These are phyloP conservation scores for Trichoderma asperelloides DNA, from an alignment of 495 filamentous ascomycete species.

Conservation along the genomic window DNA sequence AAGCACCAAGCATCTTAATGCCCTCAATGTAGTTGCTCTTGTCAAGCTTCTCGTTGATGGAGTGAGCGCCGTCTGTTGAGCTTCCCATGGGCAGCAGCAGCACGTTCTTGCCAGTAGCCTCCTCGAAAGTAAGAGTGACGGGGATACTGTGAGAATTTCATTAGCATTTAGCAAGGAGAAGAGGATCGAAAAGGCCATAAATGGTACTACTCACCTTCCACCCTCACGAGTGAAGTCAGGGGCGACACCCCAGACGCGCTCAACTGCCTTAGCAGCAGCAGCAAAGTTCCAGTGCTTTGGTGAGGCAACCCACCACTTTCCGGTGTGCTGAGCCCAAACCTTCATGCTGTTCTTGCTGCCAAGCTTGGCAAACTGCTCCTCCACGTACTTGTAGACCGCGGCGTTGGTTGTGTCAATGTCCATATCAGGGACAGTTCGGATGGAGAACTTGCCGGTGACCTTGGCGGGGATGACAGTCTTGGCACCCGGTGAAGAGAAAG, in stretches of 20 bases:
- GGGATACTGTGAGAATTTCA: constrained; percentile 59
- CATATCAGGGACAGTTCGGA: constrained; percentile 97
- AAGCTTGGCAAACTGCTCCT: constrained; percentile 71
- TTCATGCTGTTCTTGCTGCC: constrained; percentile 84
- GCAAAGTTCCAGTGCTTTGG: constrained; percentile 98
- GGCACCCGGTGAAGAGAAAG: constrained; percentile 84
- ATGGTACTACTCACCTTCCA: constrained; percentile 53
- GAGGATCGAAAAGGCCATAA: not conserved
- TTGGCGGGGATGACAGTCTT: constrained; percentile 99
- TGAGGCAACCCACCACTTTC: constrained; percentile 96
- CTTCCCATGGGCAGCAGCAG: constrained; percentile 93
- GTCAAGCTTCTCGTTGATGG: constrained; percentile 97
- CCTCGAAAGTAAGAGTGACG: constrained; percentile 92
- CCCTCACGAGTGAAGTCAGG: constrained; percentile 96
- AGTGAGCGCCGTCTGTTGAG: constrained; percentile 92
- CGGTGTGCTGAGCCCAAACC: constrained; percentile 71
- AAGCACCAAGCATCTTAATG: constrained; percentile 90
- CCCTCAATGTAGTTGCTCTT: constrained; percentile 96
- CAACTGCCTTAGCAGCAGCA: constrained; percentile 84
- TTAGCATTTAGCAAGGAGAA: not conserved
- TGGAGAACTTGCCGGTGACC: constrained; percentile 95
- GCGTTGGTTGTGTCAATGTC: constrained; percentile 79
- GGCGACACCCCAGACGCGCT: constrained; percentile 83
- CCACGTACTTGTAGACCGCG: constrained; percentile 69
- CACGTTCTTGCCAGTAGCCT: constrained; percentile 98